Conservation (phyloP, 495 filamentous ascomycete genomes). For the Penicillium tannophilum region DNA sequence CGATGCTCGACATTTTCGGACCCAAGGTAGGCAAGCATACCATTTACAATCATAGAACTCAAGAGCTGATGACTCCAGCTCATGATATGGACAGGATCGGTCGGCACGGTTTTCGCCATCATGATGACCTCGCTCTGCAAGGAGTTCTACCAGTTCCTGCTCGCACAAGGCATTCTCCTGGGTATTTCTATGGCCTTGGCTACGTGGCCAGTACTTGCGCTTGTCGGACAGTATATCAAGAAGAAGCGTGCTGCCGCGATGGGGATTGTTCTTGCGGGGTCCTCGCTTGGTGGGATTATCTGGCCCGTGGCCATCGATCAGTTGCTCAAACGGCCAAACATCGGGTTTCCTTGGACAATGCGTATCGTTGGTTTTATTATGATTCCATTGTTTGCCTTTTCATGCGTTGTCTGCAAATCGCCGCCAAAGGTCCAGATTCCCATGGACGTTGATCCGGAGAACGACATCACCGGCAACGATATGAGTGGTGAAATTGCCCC, state of each 20-base stretch:
- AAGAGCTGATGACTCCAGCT: constrained; percentile 20
- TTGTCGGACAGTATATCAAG: constrained; percentile 57
- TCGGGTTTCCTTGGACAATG: constrained; percentile 55
- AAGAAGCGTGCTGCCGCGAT: constrained; percentile 54
- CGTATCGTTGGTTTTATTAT: constrained; percentile 53
- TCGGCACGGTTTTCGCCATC: constrained; percentile 41
- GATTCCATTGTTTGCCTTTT: constrained; percentile 57
- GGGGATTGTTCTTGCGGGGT: constrained; percentile 57
- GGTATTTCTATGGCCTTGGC: constrained; percentile 54
- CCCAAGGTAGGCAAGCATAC: constrained; percentile 36
- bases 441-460: neutral
- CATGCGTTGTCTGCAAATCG: constrained; percentile 32
- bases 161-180: constrained; percentile 60
- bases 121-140: constrained; percentile 63
- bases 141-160: constrained; percentile 63
- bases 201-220: constrained; percentile 52
- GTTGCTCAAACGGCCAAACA: constrained; percentile 29
- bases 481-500: neutral
- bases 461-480: neutral
- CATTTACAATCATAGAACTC: too few relatives aligned
- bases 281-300: constrained; percentile 57
- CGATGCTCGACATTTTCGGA: constrained; percentile 43
- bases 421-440: neutral
- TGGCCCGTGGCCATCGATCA: constrained; percentile 48
- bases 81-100: constrained; percentile 28